Evolutionary conservation across 208 protist species (phyloP), one percentile per base, ranked within the genome.

Genomic region (Zelonia costaricensis): DNA sequence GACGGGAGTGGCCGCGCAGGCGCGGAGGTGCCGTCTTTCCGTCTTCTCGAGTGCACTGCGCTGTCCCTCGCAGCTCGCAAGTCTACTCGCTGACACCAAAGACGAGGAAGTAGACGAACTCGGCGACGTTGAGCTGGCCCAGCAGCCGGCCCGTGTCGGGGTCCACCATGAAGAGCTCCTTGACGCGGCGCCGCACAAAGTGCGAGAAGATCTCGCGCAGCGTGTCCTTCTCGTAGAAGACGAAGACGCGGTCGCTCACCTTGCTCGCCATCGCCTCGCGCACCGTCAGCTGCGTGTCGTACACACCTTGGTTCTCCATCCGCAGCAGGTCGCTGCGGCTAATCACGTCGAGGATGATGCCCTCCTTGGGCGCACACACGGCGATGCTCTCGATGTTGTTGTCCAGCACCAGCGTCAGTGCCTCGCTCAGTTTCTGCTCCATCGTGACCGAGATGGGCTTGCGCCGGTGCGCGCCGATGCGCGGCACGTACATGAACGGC

Each of bases 221-320:
- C 9, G 81, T 73, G 61, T 95, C 86, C 39, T 75, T 82, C 45
- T 83, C 76, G 49, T 92, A 75, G 56, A 87, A 92, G 12, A 95
- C 89, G 46, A 80, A 91, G 20, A 90, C 64, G 33, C 70, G 70
- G 18, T 74, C 74, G 10, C 64, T 71, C 12, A 82, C 57, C 56
- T 78, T 85, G 65, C 74, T 80, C 33, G 69, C 65, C 45, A 95
- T 49, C 36, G 84, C 85, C 61, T 93, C 83, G 9, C 80, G 84
- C 18, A 96, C 79, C 36, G 82, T 91, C 25, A 92, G 52, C 35
- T 81, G 71, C 3, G 78, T 94, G 70, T 96, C 80, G 67, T 96
- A 96, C 25, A 91, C 86, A n/a, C 91, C 91, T 45, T 92, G 81
- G 55, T 92, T 76, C 62, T 96, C 87, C 73, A 96, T 94, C 13